Conservation (phyloP, 2,329 filamentous ascomycete species). For the Ceratocystis cubensis region DNA sequence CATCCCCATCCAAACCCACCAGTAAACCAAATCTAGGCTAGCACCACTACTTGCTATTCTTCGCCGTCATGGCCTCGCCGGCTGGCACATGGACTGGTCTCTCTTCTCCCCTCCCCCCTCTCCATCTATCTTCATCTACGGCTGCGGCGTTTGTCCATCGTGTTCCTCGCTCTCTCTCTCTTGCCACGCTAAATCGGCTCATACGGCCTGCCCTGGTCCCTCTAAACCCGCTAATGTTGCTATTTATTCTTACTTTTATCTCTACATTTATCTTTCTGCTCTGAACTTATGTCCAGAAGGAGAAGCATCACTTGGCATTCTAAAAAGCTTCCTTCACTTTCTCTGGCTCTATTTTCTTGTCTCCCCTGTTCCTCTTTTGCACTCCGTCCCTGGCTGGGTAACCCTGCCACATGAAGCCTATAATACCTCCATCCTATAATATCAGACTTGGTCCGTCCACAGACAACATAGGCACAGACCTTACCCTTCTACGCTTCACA, state of each 20-base stretch:
- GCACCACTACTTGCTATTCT: neutral
- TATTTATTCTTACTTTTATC: conserved; percentile 5
- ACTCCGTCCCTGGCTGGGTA: neutral
- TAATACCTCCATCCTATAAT: neutral
- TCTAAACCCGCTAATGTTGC: neutral
- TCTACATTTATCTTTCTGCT: neutral
- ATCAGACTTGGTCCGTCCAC: conserved; percentile 3
- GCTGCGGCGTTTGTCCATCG: neutral
- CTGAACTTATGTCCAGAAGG: neutral
- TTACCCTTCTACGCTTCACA: neutral
- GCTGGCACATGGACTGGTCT: no score
- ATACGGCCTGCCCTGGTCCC: neutral
- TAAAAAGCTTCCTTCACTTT: conserved; percentile 10
- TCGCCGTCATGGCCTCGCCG: neutral
- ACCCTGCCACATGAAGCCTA: neutral
- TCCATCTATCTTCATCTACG: neutral
- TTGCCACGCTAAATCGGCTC: neutral
- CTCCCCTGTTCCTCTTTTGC: neutral
- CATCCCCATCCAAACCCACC: no score
- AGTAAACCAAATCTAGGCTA: no score
- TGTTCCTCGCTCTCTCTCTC: neutral
- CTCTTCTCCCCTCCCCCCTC: no score
- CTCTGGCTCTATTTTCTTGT: conserved; percentile 5
- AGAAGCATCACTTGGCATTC: conserved; percentile 1
- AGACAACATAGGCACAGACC: conserved; percentile 7